These are phyloP conservation scores for Verbascum thapsus DNA, from an alignment of 257 asterid genomes.

Conservation along the genomic window DNA sequence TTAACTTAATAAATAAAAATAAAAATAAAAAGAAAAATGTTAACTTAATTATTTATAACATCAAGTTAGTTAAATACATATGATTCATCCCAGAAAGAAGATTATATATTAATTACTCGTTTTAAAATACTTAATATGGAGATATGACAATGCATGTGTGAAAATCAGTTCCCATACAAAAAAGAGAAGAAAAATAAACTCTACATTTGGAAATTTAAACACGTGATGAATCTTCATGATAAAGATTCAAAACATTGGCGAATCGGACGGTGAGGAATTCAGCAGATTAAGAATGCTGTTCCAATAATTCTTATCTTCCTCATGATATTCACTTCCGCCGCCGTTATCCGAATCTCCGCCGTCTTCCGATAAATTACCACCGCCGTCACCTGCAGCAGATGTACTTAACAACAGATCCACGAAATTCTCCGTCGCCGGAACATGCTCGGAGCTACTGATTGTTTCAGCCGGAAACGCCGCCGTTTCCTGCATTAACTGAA, in stretches of 20 bases:
- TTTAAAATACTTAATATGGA: constrained; percentile 17
- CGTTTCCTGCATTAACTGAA: constrained; percentile 31
- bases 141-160: constrained; percentile 24
- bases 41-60: too few species aligned
- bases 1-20: too few species aligned
- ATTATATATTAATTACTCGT: neutral
- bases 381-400: constrained; percentile 43
- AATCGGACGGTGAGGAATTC: constrained; percentile 70
- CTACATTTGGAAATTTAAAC: constrained; percentile 23
- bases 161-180: neutral
- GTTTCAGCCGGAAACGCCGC: constrained; percentile 36
- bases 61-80: too few species aligned
- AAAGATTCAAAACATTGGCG: constrained; percentile 49
- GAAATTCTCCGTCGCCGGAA: constrained; percentile 46
- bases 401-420: constrained; percentile 67
- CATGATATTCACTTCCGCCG: constrained; percentile 43
- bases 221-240: constrained; percentile 12
- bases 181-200: neutral
- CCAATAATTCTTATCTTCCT: constrained; percentile 84
- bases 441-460: constrained; percentile 36
- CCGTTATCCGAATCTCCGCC: constrained; percentile 59
- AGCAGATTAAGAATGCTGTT: constrained; percentile 78
- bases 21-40: too few species aligned
- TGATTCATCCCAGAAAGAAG: neutral
- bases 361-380: constrained; percentile 45